Percentiles rank a stretch among this genome's conserved stretches.
phyloP scores from a whole-genome alignment of 805 yeast genomes.

The Kuraishia molischiana region DNA sequence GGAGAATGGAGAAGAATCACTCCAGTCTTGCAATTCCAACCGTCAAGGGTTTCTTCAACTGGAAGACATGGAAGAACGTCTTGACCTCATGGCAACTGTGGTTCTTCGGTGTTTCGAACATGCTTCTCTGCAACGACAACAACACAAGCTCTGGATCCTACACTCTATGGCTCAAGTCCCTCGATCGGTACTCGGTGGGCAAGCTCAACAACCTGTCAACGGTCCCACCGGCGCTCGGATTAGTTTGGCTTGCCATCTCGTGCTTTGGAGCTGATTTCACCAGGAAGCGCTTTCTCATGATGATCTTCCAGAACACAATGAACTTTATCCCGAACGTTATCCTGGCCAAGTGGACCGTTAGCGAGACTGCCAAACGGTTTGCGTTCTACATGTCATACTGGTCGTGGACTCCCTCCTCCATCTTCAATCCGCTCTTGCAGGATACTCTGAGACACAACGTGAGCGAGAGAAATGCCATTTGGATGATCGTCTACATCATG shows the following conservation, averaged over 20 bases:
- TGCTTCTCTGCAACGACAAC: slow-evolving; percentile 32
- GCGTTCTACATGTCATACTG: slow-evolving; percentile 51
- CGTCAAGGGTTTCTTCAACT: slow-evolving; percentile 17
- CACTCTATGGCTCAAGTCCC: slow-evolving; percentile 25
- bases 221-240: slow-evolving; percentile 34
- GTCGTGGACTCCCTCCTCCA: slow-evolving; percentile 57
- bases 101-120: slow-evolving; percentile 23
- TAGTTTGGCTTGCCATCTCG: slow-evolving; percentile 27
- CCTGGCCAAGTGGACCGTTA: slow-evolving; percentile 50
- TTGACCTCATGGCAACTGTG: slow-evolving; percentile 30
- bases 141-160: slow-evolving; percentile 32
- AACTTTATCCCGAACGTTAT: slow-evolving; percentile 46
- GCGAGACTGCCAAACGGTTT: slow-evolving; percentile 50
- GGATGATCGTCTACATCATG: slow-evolving; percentile 44
- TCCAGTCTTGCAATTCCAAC: slow-evolving; percentile 10
- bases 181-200: slow-evolving; percentile 17
- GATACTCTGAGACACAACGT: slow-evolving; percentile 46
- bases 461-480: slow-evolving; percentile 42
- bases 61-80: slow-evolving; percentile 23
- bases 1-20: slow-evolving; percentile 26
- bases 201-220: slow-evolving; percentile 31
- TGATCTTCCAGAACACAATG: slow-evolving; percentile 16
- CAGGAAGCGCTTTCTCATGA: slow-evolving; percentile 6
- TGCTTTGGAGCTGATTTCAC: slow-evolving; percentile 28
- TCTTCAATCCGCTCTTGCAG: slow-evolving; percentile 46